Evolutionary conservation across 2,329 filamentous ascomycete genomes (phyloP).

Genomic region (Monilinia fructicola): DNA sequence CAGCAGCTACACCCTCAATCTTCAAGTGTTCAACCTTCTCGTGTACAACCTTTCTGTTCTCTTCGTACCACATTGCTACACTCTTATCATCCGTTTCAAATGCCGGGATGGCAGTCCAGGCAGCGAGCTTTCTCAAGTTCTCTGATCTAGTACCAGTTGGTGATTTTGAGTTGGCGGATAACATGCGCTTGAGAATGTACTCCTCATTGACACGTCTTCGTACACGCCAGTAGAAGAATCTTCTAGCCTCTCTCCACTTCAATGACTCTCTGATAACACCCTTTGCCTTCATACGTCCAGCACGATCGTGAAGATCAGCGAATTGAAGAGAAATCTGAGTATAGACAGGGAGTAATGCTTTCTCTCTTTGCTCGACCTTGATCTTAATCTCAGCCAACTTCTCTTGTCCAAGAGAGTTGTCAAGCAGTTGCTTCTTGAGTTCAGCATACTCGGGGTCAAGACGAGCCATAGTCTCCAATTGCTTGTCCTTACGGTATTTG

Average conservation of each 20-base stretch:
- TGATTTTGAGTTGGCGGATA: conserved; percentile 44
- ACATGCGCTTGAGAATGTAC: conserved; percentile 91
- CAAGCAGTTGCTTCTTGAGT: conserved; percentile 74
- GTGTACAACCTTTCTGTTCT: conserved; percentile 79
- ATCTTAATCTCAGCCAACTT: conserved; percentile 76
- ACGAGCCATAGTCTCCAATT: conserved; percentile 95
- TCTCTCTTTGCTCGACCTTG: conserved; percentile 82
- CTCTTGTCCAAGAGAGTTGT: conserved; percentile 66
- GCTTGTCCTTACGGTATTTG: conserved; percentile 97
- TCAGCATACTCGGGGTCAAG: conserved; percentile 80
- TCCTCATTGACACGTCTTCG: conserved; percentile 96
- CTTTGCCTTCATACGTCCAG: conserved; percentile 98
- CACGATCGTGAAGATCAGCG: conserved; percentile 93
- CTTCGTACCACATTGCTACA: conserved; percentile 94
- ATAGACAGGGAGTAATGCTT: conserved; percentile 88
- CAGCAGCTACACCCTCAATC: conserved; percentile 67
- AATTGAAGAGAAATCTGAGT: conserved; percentile 95
- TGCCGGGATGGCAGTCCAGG: conserved; percentile 76
- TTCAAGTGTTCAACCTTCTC: conserved; percentile 84
- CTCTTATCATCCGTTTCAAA: conserved; percentile 78
- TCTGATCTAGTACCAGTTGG: conserved; percentile 56
- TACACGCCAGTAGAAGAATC: conserved; percentile 99
- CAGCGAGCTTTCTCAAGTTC: conserved; percentile 73
- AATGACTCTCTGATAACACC: conserved; percentile 82
- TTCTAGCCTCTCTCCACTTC: conserved; percentile 82